Evolutionary conservation across 164 flowering plant genomes (phyloP), one percentile per base, ranked within the genome.

Genomic region (Nymphaea colorata): DNA sequence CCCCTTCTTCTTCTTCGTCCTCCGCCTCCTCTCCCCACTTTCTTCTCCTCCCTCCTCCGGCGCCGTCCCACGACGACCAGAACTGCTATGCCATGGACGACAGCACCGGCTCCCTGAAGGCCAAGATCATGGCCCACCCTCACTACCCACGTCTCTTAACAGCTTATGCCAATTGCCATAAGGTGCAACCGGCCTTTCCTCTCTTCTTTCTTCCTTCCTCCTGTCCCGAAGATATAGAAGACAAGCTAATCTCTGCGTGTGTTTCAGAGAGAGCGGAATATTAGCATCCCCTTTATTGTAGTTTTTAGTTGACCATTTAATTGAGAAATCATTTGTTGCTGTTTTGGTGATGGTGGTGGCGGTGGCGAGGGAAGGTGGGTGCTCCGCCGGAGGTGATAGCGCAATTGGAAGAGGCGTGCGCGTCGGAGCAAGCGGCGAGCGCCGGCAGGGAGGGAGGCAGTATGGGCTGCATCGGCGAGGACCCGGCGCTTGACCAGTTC

Each of bases 111-210:
- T 75, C 88, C 72, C 73, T 84, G 69, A 95, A 81, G 82, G 87
- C 97, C 15, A 92, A 90, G 83, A 90, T 95, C 82, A 90, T 92
- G 89, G 77, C 92, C 82, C 99, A 94, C 80, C 99, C 99, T 74
- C 92, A 88, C 83, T 94, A 86, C 75, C 88, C 79, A 42, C 88
- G 94, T 44, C 98, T 95, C 76, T 70, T 92, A 74, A 77, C 91
- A 12, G 87, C 98, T 62, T 95, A 88, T 73, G 74, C 79, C 76
- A 89, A 84, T 63, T 95, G 99, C 70, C 97, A 90, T 62, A 94
- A 94, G 98, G 99, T 90, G 69, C 77, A 25, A 25, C 36, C 36
- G 36, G 36, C 36, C 36, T 25, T 25, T 51, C 57, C 12, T 47
- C 5, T 4, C 55, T 4, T 25, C 55, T 4, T 12, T 4, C 55